phyloP scores from a whole-genome alignment of 768 basidiomycete species.

The Russula sp. region DNA sequence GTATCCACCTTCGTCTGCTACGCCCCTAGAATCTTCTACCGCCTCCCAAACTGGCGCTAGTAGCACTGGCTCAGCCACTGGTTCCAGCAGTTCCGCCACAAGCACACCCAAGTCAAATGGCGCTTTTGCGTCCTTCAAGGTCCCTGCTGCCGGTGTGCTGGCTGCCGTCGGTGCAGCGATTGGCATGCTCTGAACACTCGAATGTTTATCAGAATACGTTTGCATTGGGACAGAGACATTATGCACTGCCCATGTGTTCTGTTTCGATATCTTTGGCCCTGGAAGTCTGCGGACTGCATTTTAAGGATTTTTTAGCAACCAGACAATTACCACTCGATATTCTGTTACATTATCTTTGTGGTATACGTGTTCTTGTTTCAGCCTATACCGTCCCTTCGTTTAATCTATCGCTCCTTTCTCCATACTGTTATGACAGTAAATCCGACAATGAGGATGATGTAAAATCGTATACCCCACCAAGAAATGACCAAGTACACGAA shows the following conservation, averaged over 20 bases:
- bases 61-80: slow-evolving; percentile 7
- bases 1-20: slow-evolving; percentile 47
- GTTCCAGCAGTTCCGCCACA: slow-evolving; percentile 12
- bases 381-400: slow-evolving; percentile 28
- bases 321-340: slow-evolving; percentile 5
- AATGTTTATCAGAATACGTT: neutral
- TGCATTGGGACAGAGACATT: slow-evolving; percentile 12
- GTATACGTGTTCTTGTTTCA: slow-evolving; percentile 6
- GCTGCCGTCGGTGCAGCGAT: slow-evolving; percentile 26
- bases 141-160: slow-evolving; percentile 25
- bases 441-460: too few species aligned
- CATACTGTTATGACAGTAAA: neutral
- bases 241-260: slow-evolving; percentile 2
- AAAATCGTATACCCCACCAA: slow-evolving; percentile 21
- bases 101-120: slow-evolving; percentile 9
- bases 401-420: slow-evolving; percentile 22
- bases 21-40: slow-evolving; percentile 34
- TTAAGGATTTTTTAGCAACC: slow-evolving; percentile 6
- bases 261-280: neutral
- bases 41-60: slow-evolving; percentile 3
- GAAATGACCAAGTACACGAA: slow-evolving; percentile 21
- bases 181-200: slow-evolving; percentile 26
- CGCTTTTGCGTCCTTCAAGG: slow-evolving; percentile 15
- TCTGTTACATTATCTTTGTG: neutral
- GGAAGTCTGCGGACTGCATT: neutral